phyloP scores from a whole-genome alignment of 1,284 basidiomycete genomes.

The Malassezia globosa region DNA sequence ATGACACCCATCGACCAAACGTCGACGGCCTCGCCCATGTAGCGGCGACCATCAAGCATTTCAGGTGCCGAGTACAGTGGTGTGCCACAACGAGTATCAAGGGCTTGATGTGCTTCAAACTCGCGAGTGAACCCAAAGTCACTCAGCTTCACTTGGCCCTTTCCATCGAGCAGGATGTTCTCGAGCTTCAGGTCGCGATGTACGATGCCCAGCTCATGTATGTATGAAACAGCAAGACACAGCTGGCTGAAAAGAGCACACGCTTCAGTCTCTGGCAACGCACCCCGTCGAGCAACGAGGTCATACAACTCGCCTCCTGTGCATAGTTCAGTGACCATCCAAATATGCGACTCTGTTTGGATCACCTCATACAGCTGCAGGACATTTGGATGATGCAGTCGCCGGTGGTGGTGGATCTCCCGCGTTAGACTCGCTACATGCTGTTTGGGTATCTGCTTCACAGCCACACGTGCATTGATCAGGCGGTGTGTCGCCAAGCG shows the following conservation, averaged over 20 bases:
- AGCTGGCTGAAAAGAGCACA: slow-evolving; percentile 48
- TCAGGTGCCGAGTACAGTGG: slow-evolving; percentile 90
- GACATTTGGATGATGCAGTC: slow-evolving; percentile 85
- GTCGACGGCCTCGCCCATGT: slow-evolving; percentile 87
- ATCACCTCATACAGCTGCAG: slow-evolving; percentile 95
- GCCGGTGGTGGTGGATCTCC: slow-evolving; percentile 95
- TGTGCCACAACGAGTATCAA: slow-evolving; percentile 95
- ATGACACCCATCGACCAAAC: slow-evolving; percentile 95
- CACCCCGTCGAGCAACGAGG: slow-evolving; percentile 49
- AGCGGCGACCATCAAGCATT: slow-evolving; percentile 79
- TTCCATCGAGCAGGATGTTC: slow-evolving; percentile 50
- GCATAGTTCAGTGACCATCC: slow-evolving; percentile 94
- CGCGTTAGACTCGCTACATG: slow-evolving; percentile 64
- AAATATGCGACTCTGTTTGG: slow-evolving; percentile 85
- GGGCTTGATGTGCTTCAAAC: slow-evolving; percentile 67
- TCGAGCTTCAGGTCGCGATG: slow-evolving; percentile 54
- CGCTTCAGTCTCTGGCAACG: slow-evolving; percentile 43
- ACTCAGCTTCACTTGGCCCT: slow-evolving; percentile 55
- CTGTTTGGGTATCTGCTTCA: slow-evolving; percentile 94
- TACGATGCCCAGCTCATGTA: slow-evolving; percentile 49
- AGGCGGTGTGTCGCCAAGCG: slow-evolving; percentile 82
- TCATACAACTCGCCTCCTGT: slow-evolving; percentile 61
- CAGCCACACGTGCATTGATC: slow-evolving; percentile 59
- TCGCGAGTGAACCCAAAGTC: slow-evolving; percentile 96
- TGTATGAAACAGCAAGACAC: slow-evolving; percentile 48